Conservation (phyloP, 768 basidiomycete genomes). For the Termitomyces sp. region DNA sequence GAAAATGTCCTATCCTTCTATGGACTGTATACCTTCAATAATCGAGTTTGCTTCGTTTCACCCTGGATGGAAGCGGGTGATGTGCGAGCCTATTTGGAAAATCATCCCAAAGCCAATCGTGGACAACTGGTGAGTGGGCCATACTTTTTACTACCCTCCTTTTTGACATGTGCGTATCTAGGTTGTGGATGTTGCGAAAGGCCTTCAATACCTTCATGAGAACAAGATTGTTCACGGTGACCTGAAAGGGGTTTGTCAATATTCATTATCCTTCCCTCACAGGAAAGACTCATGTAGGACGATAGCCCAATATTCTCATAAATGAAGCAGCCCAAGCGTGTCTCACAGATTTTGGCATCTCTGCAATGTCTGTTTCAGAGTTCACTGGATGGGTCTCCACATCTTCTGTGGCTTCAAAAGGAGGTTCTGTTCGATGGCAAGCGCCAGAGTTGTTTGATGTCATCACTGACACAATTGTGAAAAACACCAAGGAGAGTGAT, state of each 20-base stretch:
- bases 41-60: conserved; percentile 28
- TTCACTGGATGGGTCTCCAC: too few species aligned
- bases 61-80: conserved; percentile 19
- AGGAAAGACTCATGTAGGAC: background rate
- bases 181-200: too few species aligned
- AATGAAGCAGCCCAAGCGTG: too few species aligned
- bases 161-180: background rate
- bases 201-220: too few species aligned
- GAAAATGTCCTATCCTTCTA: conserved; percentile 25
- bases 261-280: background rate
- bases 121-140: conserved; percentile 23
- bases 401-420: too few species aligned
- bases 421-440: too few species aligned
- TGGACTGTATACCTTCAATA: conserved; percentile 19
- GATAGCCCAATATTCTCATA: too few species aligned
- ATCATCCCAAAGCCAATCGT: conserved; percentile 17
- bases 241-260: background rate
- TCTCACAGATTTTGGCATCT: too few species aligned
- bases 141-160: background rate
- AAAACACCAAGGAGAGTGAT: conserved; percentile 19
- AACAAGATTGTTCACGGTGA: too few species aligned
- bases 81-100: conserved; percentile 23
- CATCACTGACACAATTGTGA: background rate
- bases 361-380: too few species aligned
- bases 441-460: conserved; percentile 21